These are phyloP conservation scores for Annona squamosa DNA, from an alignment of 164 flowering plant species.

Conservation along the genomic window DNA sequence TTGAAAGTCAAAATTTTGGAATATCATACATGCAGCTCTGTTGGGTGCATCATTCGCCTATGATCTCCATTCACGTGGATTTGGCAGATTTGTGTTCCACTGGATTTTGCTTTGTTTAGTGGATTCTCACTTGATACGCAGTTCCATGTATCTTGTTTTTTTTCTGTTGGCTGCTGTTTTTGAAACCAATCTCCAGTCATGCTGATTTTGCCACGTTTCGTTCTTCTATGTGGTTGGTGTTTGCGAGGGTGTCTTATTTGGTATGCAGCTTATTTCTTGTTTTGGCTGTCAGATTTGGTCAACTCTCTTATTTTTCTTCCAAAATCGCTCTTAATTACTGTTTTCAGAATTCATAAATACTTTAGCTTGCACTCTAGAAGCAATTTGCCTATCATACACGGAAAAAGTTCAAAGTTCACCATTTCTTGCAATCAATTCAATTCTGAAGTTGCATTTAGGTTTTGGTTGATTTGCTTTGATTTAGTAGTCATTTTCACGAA, in stretches of 20 bases:
- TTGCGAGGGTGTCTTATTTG: background rate
- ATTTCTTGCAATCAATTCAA: no score
- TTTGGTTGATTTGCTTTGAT: background rate
- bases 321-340: background rate
- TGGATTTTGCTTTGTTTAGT: no score
- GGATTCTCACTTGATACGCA: no score
- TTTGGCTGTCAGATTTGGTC: background rate
- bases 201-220: background rate
- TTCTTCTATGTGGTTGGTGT: background rate
- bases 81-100: no score
- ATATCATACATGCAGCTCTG: no score
- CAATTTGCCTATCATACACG: background rate
- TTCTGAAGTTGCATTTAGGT: background rate
- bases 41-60: no score
- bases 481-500: background rate
- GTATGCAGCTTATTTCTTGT: background rate
- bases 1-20: background rate
- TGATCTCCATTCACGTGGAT: no score
- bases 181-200: background rate
- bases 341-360: background rate
- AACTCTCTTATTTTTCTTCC: background rate
- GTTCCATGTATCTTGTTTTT: no score
- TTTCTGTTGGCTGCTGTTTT: no score
- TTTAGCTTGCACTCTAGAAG: background rate
- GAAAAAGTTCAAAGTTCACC: no score